Percentiles rank a stretch among this genome's conserved stretches.
These are phyloP conservation scores for Trichomonascaceae sp. DNA, from an alignment of 1,139 yeast genomes.

Conservation along the genomic window DNA sequence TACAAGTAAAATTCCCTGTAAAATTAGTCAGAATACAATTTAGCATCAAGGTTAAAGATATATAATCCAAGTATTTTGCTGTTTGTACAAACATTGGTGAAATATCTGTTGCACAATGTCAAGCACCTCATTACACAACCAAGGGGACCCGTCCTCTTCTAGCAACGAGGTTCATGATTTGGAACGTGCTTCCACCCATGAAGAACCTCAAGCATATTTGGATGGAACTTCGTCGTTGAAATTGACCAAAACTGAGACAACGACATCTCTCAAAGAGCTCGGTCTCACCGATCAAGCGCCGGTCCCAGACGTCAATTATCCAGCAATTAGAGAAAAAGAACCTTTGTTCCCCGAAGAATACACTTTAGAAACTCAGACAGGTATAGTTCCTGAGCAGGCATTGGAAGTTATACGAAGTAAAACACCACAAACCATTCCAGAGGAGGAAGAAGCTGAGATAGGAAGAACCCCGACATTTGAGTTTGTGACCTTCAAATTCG, in stretches of 20 bases:
- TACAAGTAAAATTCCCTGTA: neutral
- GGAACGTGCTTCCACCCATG: neutral
- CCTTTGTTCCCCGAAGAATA: conserved; percentile 90
- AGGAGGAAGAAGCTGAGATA: conserved; percentile 15
- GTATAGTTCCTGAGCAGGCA: conserved; percentile 74
- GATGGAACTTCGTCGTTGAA: neutral
- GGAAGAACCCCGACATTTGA: conserved; percentile 19
- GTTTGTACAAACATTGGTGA: neutral
- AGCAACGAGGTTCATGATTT: neutral
- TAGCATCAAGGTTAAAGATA: neutral
- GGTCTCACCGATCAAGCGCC: conserved; percentile 54
- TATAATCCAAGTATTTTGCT: neutral
- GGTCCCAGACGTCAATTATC: conserved; percentile 53
- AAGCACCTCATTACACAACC: neutral
- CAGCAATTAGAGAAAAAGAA: conserved; percentile 33
- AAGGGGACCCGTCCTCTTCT: neutral
- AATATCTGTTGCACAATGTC: neutral
- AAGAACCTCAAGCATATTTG: neutral
- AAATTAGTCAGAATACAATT: neutral
- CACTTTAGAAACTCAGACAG: conserved; percentile 78
- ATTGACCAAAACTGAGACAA: conserved; percentile 56
- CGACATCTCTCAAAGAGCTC: conserved; percentile 54
- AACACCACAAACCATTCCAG: conserved; percentile 11
- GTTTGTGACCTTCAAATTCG: conserved; percentile 71
- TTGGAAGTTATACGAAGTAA: conserved; percentile 39